Percentiles rank a stretch among this genome's conserved stretches.
Evolutionary conservation across 192 early-diverging fungal genomes (phyloP).

Genomic region (Linnemannia zychae): DNA sequence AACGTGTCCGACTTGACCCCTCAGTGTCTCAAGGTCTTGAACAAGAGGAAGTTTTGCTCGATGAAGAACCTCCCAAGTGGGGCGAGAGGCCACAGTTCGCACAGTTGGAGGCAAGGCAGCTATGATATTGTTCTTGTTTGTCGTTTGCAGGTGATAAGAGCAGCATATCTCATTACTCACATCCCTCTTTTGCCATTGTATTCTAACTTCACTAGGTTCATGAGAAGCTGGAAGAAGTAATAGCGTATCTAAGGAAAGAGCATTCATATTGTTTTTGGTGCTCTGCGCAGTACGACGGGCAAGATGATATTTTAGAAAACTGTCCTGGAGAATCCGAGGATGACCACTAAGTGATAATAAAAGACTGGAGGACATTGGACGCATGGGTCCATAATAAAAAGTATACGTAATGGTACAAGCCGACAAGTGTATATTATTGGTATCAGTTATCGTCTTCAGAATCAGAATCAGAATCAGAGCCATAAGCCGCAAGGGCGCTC

Average conservation of each 20-base stretch:
- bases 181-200: too few species aligned
- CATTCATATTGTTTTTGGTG: constrained; percentile 82
- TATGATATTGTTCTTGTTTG: not conserved
- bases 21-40: constrained; percentile 11
- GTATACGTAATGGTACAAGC: too few species aligned
- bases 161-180: not conserved
- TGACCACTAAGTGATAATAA: constrained; percentile 59
- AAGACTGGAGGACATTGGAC: not conserved
- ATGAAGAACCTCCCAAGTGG: constrained; percentile 55
- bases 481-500: constrained; percentile 59
- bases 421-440: not conserved
- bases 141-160: not conserved
- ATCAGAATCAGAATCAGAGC: constrained; percentile 63
- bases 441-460: constrained; percentile 54
- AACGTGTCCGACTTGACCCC: constrained; percentile 31
- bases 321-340: constrained; percentile 75
- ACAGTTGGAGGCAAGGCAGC: constrained; percentile 22
- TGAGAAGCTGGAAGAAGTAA: constrained; percentile 64
- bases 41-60: not conserved
- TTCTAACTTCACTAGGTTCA: constrained; percentile 34
- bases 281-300: constrained; percentile 62
- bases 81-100: constrained; percentile 34
- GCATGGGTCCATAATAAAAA: too few species aligned
- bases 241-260: constrained; percentile 63
- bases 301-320: constrained; percentile 64